Evolutionary conservation across 148 eudicot species (phyloP).

Genomic region (Spergularia marina): DNA sequence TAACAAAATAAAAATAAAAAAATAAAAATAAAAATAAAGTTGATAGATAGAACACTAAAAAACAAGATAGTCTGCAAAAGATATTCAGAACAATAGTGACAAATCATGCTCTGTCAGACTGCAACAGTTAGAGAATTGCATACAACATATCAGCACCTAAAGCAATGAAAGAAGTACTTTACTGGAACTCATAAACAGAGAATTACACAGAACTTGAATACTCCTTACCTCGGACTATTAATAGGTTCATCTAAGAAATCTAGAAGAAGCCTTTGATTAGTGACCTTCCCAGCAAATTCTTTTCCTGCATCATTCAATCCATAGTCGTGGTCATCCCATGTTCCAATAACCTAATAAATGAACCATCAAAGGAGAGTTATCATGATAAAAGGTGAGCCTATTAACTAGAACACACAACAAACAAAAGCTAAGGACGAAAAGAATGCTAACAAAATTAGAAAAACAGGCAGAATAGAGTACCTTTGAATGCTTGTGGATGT

Average conservation of each 20-base stretch:
- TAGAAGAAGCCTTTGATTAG: constrained; percentile 59
- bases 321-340: constrained; percentile 86
- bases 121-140: too few relatives aligned
- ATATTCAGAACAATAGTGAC: background rate
- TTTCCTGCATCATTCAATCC: constrained; percentile 82
- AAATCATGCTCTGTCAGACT: background rate
- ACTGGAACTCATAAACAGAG: background rate
- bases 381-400: background rate
- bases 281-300: constrained; percentile 48
- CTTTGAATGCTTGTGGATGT: constrained; percentile 44
- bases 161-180: background rate
- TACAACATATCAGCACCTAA: background rate
- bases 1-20: background rate
- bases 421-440: background rate
- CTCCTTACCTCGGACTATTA: constrained; percentile 56
- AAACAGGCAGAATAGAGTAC: constrained; percentile 21
- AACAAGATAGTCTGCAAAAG: background rate
- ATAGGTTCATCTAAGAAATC: constrained; percentile 75
- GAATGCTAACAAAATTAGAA: background rate
- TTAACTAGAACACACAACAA: background rate
- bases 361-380: background rate
- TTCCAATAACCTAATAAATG: constrained; percentile 54
- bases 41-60: background rate
- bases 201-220: background rate
- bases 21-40: background rate